Evolutionary conservation across 148 eudicot species (phyloP).

Genomic region (Cornus florida): DNA sequence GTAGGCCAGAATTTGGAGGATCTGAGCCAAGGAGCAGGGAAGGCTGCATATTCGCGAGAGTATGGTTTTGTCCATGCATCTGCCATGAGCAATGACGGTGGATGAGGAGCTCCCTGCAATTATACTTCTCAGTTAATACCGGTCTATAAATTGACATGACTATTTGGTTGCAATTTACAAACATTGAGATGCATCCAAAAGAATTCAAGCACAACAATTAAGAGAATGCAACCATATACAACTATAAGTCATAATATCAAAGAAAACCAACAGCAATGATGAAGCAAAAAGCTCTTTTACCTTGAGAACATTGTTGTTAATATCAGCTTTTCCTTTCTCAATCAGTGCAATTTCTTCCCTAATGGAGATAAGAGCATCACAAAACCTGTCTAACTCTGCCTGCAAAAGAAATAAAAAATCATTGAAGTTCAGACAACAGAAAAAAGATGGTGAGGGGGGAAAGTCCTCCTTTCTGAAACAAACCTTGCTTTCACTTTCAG

Average conservation of each 20-base stretch:
- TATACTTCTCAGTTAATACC: conserved; percentile 17
- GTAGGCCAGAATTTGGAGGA: conserved; percentile 94
- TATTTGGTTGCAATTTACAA: neutral
- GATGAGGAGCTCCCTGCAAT: conserved; percentile 96
- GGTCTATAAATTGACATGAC: too few relatives aligned
- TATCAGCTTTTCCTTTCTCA: conserved; percentile 87
- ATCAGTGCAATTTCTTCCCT: conserved; percentile 88
- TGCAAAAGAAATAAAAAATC: conserved; percentile 28
- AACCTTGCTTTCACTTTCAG: conserved; percentile 99
- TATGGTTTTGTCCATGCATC: conserved; percentile 93
- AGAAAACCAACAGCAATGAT: neutral
- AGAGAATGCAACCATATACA: neutral
- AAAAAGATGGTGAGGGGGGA: neutral
- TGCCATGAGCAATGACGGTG: conserved; percentile 91
- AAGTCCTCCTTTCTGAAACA: neutral
- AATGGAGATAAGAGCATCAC: conserved; percentile 92
- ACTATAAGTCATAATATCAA: neutral
- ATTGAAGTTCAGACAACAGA: conserved; percentile 2
- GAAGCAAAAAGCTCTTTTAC: conserved; percentile 29
- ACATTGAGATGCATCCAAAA: neutral
- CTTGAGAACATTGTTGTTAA: conserved; percentile 91
- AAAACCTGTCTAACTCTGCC: conserved; percentile 95
- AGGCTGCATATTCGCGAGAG: conserved; percentile 95
- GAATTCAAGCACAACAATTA: neutral
- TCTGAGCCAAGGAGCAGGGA: conserved; percentile 91